Percentiles rank a stretch among this genome's conserved stretches.
Conservation (phyloP, 345 rosid genomes). For the Acer campestre region DNA sequence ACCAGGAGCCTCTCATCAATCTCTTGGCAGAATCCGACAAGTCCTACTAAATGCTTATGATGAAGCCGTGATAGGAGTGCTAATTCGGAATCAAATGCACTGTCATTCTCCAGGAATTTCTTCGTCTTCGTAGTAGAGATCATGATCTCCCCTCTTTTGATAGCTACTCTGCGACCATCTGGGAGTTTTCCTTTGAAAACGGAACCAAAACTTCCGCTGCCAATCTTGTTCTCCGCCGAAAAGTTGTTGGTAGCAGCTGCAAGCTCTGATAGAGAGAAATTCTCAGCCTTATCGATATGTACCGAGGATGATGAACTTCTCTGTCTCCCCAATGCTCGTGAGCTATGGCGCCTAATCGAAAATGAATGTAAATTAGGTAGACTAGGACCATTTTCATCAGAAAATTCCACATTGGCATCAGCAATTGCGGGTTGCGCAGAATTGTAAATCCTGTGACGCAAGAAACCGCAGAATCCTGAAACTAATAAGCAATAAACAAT, state of each 20-base stretch:
- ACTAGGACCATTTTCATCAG: constrained; percentile 18
- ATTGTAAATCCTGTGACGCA: constrained; percentile 16
- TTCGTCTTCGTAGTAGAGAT: neutral
- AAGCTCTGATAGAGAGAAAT: constrained; percentile 48
- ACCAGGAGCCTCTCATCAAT: constrained; percentile 59
- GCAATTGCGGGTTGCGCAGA: constrained; percentile 23
- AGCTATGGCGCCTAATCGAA: constrained; percentile 32
- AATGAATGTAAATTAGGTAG: constrained; percentile 26
- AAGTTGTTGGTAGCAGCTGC: constrained; percentile 46
- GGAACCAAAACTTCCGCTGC: constrained; percentile 60
- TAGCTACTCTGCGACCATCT: constrained; percentile 60
- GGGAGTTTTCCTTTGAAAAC: constrained; percentile 54
- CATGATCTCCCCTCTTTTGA: constrained; percentile 52
- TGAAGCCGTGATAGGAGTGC: constrained; percentile 51
- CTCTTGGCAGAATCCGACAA: constrained; percentile 66
- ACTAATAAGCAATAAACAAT: constrained; percentile 38
- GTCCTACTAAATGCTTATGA: constrained; percentile 64
- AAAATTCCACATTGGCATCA: constrained; percentile 10
- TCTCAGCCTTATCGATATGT: constrained; percentile 34
- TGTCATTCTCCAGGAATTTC: constrained; percentile 52
- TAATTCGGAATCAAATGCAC: constrained; percentile 57
- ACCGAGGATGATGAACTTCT: constrained; percentile 46
- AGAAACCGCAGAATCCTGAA: constrained; percentile 16
- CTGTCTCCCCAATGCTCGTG: constrained; percentile 33
- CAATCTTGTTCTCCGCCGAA: constrained; percentile 48